Base-by-base conservation (phyloP, 495 filamentous ascomycete genomes). In the Xylaria flabelliformis region DNA sequence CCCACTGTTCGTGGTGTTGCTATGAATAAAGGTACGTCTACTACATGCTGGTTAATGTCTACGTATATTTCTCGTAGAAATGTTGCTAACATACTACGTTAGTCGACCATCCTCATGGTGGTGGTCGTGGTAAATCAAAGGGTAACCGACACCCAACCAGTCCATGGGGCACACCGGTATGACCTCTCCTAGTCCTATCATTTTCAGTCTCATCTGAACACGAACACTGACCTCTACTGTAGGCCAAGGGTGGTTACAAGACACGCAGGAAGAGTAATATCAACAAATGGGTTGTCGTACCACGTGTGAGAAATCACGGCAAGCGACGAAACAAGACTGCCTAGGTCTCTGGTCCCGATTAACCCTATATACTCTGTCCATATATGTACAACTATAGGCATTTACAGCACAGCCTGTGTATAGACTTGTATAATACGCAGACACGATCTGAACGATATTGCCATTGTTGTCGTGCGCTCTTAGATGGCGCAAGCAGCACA, bases 121-220 rank as follows among this genome's bases (percentile, higher is more conserved):
- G 96, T 91, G 96, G 96, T 80, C 88, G 97, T 85, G 96, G 96
- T 80, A 99, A 99, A 85, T 97, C 94, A 32, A 98, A 99, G 92
- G 95, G 96, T 87, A 98, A 98, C 81, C 88, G 93, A 69, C 85
- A 96, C 79, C 95, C 97, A 56, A 93, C 94, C 79, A 97, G 93
- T 84, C 94, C 94, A 71, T 99, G 96, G 96, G 97, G 97, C 76
- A 90, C 89, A 79, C 94, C 94, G 83, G 94, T 97, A 92, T 81
- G 93, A 88, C 46, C 48, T 70, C 61, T 36, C 48, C 74, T 19
- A 39, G 24, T 69, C 53, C 50, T 72, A 10, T 12, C 21, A 26
- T 13, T 42, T 41, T 41, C 34, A 8, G 58, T 53, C 69, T 21
- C 21, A 64, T 72, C 21, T 53, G 17, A 67, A 36, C 65, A 66